phyloP scores from a whole-genome alignment of 2,329 filamentous ascomycete species.

The Apiospora hydei region DNA sequence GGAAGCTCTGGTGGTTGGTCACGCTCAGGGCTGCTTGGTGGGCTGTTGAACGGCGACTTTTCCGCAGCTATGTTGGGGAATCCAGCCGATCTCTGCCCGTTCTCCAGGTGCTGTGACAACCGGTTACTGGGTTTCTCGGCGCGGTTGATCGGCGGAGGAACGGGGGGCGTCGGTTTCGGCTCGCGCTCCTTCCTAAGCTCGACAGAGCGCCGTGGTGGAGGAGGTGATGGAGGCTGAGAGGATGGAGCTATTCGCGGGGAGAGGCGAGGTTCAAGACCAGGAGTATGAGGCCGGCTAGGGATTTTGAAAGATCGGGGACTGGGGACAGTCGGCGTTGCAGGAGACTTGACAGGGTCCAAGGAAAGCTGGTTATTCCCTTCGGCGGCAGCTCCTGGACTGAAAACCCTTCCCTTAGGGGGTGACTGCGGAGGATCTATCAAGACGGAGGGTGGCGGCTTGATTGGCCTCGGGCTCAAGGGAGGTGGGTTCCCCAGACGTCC shows the following conservation, averaged over 20 bases:
- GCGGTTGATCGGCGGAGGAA: conserved; percentile 80
- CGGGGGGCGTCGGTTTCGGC: conserved; percentile 47
- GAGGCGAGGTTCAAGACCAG: conserved; percentile 53
- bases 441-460: conserved; percentile 66
- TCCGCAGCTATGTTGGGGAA: conserved; percentile 49
- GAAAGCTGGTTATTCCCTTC: conserved; percentile 55
- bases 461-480: conserved; percentile 53
- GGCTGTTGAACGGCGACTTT: conserved; percentile 85
- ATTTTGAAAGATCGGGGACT: conserved; percentile 58
- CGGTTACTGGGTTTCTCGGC: conserved; percentile 78
- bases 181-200: conserved; percentile 62
- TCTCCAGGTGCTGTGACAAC: conserved; percentile 47
- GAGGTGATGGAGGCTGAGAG: conserved; percentile 64
- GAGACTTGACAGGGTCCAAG: conserved; percentile 52
- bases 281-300: conserved; percentile 63
- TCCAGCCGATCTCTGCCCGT: conserved; percentile 43
- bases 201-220: conserved; percentile 68
- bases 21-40: conserved; percentile 73
- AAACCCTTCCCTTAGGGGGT: conserved; percentile 60
- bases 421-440: conserved; percentile 75
- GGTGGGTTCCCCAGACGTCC: conserved; percentile 52
- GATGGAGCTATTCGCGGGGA: conserved; percentile 58
- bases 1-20: conserved; percentile 58
- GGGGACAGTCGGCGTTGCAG: conserved; percentile 48
- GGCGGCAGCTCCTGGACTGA: conserved; percentile 43